Evolutionary conservation across 495 filamentous ascomycete species (phyloP), one percentile per base, ranked within the genome.

Genomic region (Neurospora africana): DNA sequence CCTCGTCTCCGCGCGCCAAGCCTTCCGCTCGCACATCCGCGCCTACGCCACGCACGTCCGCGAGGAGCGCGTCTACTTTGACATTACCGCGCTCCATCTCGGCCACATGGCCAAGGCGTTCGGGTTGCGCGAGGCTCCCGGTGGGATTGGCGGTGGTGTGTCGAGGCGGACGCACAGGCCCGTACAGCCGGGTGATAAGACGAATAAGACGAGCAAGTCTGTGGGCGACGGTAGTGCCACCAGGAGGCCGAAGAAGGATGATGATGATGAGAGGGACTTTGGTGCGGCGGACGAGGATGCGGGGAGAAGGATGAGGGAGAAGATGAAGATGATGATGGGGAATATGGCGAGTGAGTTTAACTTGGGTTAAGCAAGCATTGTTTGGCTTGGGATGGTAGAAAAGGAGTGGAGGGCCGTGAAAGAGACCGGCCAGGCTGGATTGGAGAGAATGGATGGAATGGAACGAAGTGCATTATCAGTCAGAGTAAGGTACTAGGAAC

Each of bases 101-200:
- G 96, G 95, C 2, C 95, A 99, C 85, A 83, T 96, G 74, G 95
- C 95, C 0, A 99, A 99, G 84, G 90, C 89, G 44, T 99, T 97
- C 78, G 95, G 88, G 4, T 80, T 99, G 75, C 87, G 95, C 70
- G 95, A 98, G 76, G 89, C 91, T 53, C 95, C 96, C 0, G 92
- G 92, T 3, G 91, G 91, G 53, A 95, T 99, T 77, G 84, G 84
- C 7, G 82, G 82, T 37, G 83, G 84, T 15, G 78, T 81, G 2
- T 76, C 81, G 2, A 78, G 83, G 72, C 73, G 84, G 74, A 78
- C 81, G 36, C 74, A 79, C 69, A 78, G 73, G 76, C 61, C 76
- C 74, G 72, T 73, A 71, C 71, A 40, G 71, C 74, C 69, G 40
- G 77, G 79, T 44, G 69, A 79, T 9, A 35, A 68, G 17, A 30